Evolutionary conservation across 2,329 filamentous ascomycete species (phyloP).

Genomic region (Pyrenochaeta sp.): DNA sequence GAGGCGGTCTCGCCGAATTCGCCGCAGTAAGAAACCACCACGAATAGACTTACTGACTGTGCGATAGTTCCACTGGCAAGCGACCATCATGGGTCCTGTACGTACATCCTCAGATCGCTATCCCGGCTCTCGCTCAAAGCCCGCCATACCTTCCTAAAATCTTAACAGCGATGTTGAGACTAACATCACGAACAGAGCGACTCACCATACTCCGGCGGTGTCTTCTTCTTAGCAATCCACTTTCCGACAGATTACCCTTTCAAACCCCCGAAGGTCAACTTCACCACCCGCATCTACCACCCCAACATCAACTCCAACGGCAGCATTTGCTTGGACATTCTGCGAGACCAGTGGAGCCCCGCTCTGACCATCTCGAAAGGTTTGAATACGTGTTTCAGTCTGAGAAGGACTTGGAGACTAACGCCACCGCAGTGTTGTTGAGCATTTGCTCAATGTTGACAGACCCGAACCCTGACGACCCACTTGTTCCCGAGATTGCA

Average conservation of each 20-base stretch:
- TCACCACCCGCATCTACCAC: slow-evolving; percentile 99
- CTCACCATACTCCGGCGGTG: slow-evolving; percentile 96
- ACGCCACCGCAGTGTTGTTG: slow-evolving; percentile 74
- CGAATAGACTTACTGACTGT: slow-evolving; percentile 39
- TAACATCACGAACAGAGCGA: slow-evolving; percentile 71
- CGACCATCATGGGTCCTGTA: slow-evolving; percentile 99
- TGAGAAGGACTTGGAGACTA: not conserved
- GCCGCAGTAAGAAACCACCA: slow-evolving; percentile 11
- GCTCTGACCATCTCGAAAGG: slow-evolving; percentile 99
- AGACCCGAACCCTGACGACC: slow-evolving; percentile 98
- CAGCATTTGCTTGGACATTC: slow-evolving; percentile 97
- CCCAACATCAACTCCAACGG: slow-evolving; percentile 99
- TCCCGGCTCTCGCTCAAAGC: slow-evolving; percentile 1
- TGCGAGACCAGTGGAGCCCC: slow-evolving; percentile 99
- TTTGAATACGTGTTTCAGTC: slow-evolving; percentile 53
- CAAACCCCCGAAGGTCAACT: slow-evolving; percentile 99
- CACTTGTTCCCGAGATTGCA: slow-evolving; percentile 97
- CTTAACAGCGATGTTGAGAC: slow-evolving; percentile 18
- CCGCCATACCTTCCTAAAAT: slow-evolving; percentile 12
- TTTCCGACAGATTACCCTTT: slow-evolving; percentile 99
- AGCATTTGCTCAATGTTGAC: slow-evolving; percentile 99
- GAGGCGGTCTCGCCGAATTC: slow-evolving; percentile 32
- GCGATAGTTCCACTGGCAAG: slow-evolving; percentile 97
- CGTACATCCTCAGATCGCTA: slow-evolving; percentile 55
- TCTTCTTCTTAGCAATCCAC: slow-evolving; percentile 98